phyloP scores from a whole-genome alignment of 495 filamentous ascomycete genomes.

The Trichocladium antarcticum region DNA sequence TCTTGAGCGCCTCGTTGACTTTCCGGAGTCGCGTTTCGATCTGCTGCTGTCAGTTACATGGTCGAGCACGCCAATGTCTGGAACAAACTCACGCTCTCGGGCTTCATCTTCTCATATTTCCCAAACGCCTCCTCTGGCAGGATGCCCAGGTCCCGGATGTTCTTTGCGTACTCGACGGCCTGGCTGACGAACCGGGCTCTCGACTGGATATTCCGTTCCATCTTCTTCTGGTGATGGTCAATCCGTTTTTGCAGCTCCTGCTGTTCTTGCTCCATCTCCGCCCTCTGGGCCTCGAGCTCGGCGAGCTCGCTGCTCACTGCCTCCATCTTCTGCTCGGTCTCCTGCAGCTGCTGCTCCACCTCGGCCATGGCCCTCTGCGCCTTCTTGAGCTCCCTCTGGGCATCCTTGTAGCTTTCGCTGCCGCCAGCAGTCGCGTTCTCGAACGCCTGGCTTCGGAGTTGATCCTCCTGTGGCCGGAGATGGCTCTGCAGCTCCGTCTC shows the following conservation, averaged over 20 bases:
- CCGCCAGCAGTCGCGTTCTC: constrained; percentile 51
- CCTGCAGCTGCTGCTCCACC: constrained; percentile 53
- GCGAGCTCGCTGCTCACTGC: constrained; percentile 46
- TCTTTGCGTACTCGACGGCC: constrained; percentile 66
- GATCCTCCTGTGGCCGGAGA: constrained; percentile 72
- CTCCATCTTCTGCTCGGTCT: constrained; percentile 66
- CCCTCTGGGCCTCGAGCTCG: constrained; percentile 51
- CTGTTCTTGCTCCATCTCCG: constrained; percentile 53
- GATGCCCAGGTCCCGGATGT: constrained; percentile 86
- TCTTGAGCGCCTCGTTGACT: constrained; percentile 87
- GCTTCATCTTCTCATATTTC: constrained; percentile 71
- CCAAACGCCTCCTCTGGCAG: constrained; percentile 90
- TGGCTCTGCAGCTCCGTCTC: constrained; percentile 83
- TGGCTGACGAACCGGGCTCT: constrained; percentile 65
- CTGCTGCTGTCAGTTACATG: constrained; percentile 26
- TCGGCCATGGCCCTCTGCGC: constrained; percentile 49
- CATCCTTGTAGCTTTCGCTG: constrained; percentile 62
- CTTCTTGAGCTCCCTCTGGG: constrained; percentile 71
- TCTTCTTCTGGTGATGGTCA: constrained; percentile 75
- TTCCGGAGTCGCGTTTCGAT: constrained; percentile 82
- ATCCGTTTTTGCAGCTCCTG: constrained; percentile 72
- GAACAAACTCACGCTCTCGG: constrained; percentile 48
- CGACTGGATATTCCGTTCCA: constrained; percentile 86
- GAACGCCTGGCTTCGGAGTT: constrained; percentile 66
- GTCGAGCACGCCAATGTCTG: background rate